Evolutionary conservation across 2,329 filamentous ascomycete genomes (phyloP).

Genomic region (Sporothrix inflata): DNA sequence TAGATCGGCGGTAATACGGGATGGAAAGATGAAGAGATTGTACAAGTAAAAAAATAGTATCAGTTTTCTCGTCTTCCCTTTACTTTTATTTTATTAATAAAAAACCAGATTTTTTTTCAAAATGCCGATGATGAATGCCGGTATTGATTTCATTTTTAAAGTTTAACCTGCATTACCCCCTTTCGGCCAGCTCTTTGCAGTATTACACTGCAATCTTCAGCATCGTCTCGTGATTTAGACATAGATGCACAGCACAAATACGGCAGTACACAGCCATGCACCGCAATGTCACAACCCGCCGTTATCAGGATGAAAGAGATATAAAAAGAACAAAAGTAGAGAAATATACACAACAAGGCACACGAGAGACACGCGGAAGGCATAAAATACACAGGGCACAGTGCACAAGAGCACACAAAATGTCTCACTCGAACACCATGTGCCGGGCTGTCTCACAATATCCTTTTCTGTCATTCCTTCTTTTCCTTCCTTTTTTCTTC

Average conservation of each 20-base stretch:
- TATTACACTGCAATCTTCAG: not conserved
- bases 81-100: too few species aligned
- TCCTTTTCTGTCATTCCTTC: not conserved
- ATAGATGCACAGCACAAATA: too few species aligned
- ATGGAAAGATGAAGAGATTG: too few species aligned
- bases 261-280: not conserved
- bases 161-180: too few species aligned
- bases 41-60: too few species aligned
- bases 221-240: not conserved
- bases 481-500: not conserved
- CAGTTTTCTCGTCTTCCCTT: too few species aligned
- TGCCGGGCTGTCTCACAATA: constrained; percentile 3
- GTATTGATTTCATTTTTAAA: too few species aligned
- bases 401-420: constrained; percentile 3
- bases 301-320: not conserved
- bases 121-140: not conserved
- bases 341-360: not conserved
- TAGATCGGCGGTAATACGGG: not conserved
- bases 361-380: not conserved
- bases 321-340: not conserved
- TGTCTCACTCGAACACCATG: constrained; percentile 12
- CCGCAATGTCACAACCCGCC: not conserved
- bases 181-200: too few species aligned
- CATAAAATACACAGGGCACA: not conserved
- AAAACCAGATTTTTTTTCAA: not conserved